These are phyloP conservation scores for Phytopythium delawarense DNA, from an alignment of 352 stramenopile genomes.

Conservation along the genomic window DNA sequence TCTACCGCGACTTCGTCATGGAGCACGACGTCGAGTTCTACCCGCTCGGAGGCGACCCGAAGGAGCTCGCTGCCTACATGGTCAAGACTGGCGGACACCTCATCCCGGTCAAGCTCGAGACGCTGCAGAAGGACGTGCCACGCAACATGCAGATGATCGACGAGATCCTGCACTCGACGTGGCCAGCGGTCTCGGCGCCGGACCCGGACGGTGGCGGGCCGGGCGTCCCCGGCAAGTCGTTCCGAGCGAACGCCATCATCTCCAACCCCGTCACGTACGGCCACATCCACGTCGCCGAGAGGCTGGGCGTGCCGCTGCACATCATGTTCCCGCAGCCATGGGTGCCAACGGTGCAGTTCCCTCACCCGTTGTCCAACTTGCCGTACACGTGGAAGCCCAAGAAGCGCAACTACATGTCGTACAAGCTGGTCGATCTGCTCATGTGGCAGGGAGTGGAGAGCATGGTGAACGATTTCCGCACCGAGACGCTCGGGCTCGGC, in stretches of 20 bases:
- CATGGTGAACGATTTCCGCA: constrained; percentile 86
- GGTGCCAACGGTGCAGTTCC: constrained; percentile 85
- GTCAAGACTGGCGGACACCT: constrained; percentile 82
- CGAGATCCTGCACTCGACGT: constrained; percentile 86
- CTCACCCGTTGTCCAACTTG: constrained; percentile 87
- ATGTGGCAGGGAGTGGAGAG: constrained; percentile 60
- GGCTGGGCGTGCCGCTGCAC: constrained; percentile 89
- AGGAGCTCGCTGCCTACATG: constrained; percentile 89
- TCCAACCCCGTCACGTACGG: constrained; percentile 92
- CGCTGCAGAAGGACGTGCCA: constrained; percentile 61
- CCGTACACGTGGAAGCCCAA: constrained; percentile 62
- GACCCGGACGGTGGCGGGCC: constrained; percentile 71
- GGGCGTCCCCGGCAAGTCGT: constrained; percentile 42
- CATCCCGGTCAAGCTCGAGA: constrained; percentile 64
- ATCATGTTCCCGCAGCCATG: constrained; percentile 94
- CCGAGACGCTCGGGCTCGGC: constrained; percentile 41
- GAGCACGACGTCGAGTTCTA: constrained; percentile 77
- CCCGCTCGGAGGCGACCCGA: constrained; percentile 65
- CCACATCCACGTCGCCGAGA: constrained; percentile 92
- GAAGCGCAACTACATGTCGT: constrained; percentile 78
- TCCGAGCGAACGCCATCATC: constrained; percentile 91
- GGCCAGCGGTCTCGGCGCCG: constrained; percentile 74
- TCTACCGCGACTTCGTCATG: constrained; percentile 85
- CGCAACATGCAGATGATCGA: constrained; percentile 89
- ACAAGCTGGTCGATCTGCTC: constrained; percentile 85